Percentiles rank a stretch among this genome's conserved stretches.
These are phyloP conservation scores for Cladophialophora carrionii DNA, from an alignment of 2,329 filamentous ascomycete species.

Conservation along the genomic window DNA sequence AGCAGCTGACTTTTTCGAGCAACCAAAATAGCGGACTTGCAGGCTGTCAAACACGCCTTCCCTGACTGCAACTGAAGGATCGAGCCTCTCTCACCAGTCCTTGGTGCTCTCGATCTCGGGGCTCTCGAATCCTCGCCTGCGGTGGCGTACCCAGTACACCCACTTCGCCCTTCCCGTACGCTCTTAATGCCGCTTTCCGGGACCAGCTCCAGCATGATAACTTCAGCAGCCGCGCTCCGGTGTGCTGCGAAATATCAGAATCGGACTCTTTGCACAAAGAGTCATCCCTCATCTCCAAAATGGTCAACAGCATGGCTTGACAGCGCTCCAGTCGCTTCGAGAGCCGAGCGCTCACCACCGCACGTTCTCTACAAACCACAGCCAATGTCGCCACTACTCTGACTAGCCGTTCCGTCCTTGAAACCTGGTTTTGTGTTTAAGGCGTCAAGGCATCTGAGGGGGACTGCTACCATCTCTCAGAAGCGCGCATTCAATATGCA, in stretches of 20 bases:
- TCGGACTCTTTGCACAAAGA: neutral
- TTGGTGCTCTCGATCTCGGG: constrained; percentile 10
- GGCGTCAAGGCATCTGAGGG: neutral
- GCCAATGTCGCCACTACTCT: constrained; percentile 8
- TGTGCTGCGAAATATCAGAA: neutral
- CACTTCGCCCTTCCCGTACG: constrained; percentile 1
- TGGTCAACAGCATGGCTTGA: constrained; percentile 8
- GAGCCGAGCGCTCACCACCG: neutral
- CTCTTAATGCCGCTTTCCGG: neutral
- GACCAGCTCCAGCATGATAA: constrained; percentile 3
- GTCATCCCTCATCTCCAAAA: neutral
- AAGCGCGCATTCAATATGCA: constrained; percentile 20
- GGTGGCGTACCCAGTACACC: constrained; percentile 3
- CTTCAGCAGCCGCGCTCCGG: neutral
- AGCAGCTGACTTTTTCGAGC: constrained; percentile 10
- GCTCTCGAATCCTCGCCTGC: neutral
- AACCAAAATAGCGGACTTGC: neutral
- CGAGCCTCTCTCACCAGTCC: constrained; percentile 1
- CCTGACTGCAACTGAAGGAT: neutral
- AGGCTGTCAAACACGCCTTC: constrained; percentile 2
- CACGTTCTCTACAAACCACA: neutral
- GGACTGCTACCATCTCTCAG: neutral
- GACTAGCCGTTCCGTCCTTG: constrained; percentile 11
- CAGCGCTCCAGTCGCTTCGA: neutral
- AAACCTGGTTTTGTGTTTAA: constrained; percentile 21